A percentile compares a stretch with the other conserved stretches of the same genome.
Evolutionary conservation across 176 grass and related monocot species (phyloP).

Genomic region (Hordeum marinum): DNA sequence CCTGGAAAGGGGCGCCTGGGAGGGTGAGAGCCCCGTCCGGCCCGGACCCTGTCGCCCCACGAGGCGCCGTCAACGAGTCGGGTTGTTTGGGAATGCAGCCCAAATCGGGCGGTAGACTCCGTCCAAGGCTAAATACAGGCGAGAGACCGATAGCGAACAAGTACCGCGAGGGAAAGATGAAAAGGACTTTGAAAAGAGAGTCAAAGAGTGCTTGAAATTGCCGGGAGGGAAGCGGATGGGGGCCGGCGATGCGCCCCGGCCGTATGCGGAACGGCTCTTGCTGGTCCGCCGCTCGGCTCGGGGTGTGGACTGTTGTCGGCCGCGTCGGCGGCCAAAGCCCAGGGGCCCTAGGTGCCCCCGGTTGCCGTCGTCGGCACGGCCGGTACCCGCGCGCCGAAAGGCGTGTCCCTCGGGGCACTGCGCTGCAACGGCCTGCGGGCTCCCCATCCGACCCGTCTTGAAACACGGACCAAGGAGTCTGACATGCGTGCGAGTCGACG

Average conservation of each 20-base stretch:
- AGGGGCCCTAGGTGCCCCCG: not conserved
- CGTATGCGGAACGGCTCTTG: conserved; percentile 22
- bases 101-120: conserved; percentile 50
- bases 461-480: conserved; percentile 83
- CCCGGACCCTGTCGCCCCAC: conserved; percentile 51
- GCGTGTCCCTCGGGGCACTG: not conserved
- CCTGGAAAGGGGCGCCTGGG: conserved; percentile 57
- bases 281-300: conserved; percentile 34
- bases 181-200: conserved; percentile 9
- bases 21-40: conserved; percentile 69
- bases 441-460: conserved; percentile 69
- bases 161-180: conserved; percentile 41
- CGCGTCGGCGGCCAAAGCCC: conserved; percentile 27
- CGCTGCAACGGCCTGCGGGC: conserved; percentile 25
- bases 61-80: conserved; percentile 48
- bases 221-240: conserved; percentile 61
- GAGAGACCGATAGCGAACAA: conserved; percentile 67
- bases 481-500: conserved; percentile 33
- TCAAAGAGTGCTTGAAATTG: conserved; percentile 67
- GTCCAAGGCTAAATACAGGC: conserved; percentile 64
- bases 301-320: conserved; percentile 25
- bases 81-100: conserved; percentile 61
- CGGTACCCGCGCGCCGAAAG: not conserved
- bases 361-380: not conserved
- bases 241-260: conserved; percentile 48